Conservation (phyloP, 345 rosid genomes). For the Gynandropsis gynandra region DNA sequence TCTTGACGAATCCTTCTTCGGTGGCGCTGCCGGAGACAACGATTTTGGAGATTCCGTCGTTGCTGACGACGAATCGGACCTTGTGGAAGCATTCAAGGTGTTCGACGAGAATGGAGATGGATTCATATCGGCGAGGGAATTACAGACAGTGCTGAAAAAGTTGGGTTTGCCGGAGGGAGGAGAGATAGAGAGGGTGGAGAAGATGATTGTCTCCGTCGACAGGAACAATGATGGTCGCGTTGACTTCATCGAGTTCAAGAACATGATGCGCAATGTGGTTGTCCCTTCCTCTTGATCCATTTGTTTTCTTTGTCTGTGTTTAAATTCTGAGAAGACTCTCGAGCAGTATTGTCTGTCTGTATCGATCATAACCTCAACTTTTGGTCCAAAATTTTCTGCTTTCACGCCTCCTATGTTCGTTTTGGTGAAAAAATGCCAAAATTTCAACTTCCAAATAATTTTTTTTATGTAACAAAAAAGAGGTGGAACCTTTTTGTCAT, state of each 20-base stretch:
- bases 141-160: slow-evolving; percentile 64
- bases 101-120: slow-evolving; percentile 91
- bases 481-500: too few species aligned
- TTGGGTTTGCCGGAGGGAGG: slow-evolving; percentile 64
- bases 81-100: slow-evolving; percentile 89
- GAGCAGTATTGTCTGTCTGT: too few species aligned
- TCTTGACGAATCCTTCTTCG: slow-evolving; percentile 41
- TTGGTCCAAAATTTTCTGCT: too few species aligned
- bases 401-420: too few species aligned
- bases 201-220: slow-evolving; percentile 86
- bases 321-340: too few species aligned
- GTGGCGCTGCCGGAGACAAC: slow-evolving; percentile 11
- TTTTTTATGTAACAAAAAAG: too few species aligned
- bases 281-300: slow-evolving; percentile 33
- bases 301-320: neutral
- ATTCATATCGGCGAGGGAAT: slow-evolving; percentile 66
- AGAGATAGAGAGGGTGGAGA: slow-evolving; percentile 59
- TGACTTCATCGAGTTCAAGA: slow-evolving; percentile 81
- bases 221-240: slow-evolving; percentile 72
- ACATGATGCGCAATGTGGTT: slow-evolving; percentile 71
- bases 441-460: too few species aligned
- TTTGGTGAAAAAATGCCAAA: too few species aligned
- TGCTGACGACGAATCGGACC: slow-evolving; percentile 52
- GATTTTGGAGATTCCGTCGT: neutral
- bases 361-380: too few species aligned